Evolutionary conservation across 2,329 filamentous ascomycete genomes (phyloP), one percentile per base, ranked within the genome.

Genomic region (Botrytis deweyae): DNA sequence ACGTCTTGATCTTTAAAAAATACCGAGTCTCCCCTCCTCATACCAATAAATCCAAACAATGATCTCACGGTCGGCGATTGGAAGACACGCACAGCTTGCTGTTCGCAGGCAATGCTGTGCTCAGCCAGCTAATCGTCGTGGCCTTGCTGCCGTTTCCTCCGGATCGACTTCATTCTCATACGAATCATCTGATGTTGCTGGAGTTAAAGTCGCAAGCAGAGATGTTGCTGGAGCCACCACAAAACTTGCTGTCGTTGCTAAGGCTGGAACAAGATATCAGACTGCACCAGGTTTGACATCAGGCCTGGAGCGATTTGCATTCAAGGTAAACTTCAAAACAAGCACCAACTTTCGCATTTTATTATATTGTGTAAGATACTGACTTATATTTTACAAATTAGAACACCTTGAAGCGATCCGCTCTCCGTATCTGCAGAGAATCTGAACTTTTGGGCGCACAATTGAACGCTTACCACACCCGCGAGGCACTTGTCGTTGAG

Each of bases 201-300:
- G 82, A 81, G 87, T 98, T 85, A 98, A 97, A 88, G 89, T 97
- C 80, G 95, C 95, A 82, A 93, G 93, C 86, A 91, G 95, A 87
- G 95, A 98, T 84, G 88, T 93, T 81, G 89, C 93, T 77, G 93
- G 94, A 77, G 93, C 94, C 78, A 97, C 95, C 76, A 94, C 95
- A 76, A 97, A 94, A 61, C 88, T 99, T 78, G 94, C 95, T 73
- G 85, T 99, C 78, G 93, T 99, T 82, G 90, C 95, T 79, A 97
- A 97, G 88, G 96, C 94, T 77, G 96, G 96, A 81, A 97, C 95
- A 77, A 89, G 96, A 84, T 98, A 95, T 85, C 91, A 99, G 87
- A 89, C 93, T 77, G 88, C 93, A 78, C 96, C 96, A 76, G 96
- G 96, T 78, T 88, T 98, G 84, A 92, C 95, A 77, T 92, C 95